Evolutionary conservation across 106 monocot genomes (phyloP), one percentile per base, ranked within the genome.

Genomic region (Acorus calamus): DNA sequence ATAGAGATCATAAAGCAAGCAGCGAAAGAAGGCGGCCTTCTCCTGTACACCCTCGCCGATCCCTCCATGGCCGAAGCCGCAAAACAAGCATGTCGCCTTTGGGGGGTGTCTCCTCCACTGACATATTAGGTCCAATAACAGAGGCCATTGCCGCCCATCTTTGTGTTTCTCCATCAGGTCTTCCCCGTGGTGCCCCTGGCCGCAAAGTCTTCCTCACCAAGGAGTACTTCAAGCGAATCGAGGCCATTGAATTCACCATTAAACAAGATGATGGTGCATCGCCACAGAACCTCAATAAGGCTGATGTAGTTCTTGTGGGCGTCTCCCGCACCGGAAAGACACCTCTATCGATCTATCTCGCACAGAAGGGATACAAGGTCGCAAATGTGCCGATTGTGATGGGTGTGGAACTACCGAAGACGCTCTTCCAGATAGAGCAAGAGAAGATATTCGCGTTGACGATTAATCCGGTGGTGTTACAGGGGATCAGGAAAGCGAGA

Each of bases 211-310:
- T 75, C 28, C 79, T 93, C 7, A 76, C 66, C 4, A 81, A 83
- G 42, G 89, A 85, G 3, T 93, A 93, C 69, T 93, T 93, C 69
- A 73, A 47, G 69, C 78, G 86, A 2, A 93, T 93, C 45, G 93
- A 93, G 55, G 93, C 93, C 60, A 77, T 93, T 58, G 86, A 93
- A 49, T 93, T 93, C 80, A 93, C 93, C 11, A 93, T 93, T 46
- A 93, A 93, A 57, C 93, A 93, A 14, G 93, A 93, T 60, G 93
- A 93, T 73, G 93, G 93, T 3, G 89, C 93, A 12, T 71, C 52
- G 12, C 93, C 86, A 8, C 68, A 79, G 43, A 89, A 89, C 66
- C 81, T 89, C 0, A 69, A 69, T 43, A 62, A 67, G 46, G 93
- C 89, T 4, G 54, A 83, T 48, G 83, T 93, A 44, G 76, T 93